Conservation (phyloP, 2,329 filamentous ascomycete species). For the Trichoderma sp. region DNA sequence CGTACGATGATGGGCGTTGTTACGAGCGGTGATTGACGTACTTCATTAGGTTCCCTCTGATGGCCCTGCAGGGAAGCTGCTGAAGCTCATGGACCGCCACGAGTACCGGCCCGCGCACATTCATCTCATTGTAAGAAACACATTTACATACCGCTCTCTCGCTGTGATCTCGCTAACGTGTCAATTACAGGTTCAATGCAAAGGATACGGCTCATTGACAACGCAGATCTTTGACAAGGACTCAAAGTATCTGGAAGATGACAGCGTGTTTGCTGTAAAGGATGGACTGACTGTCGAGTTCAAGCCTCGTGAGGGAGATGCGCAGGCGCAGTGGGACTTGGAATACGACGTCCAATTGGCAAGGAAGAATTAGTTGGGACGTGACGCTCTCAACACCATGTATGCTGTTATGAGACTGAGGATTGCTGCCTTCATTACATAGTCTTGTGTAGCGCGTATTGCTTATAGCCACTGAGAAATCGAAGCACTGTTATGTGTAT, state of each 20-base stretch:
- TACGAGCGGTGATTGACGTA: neutral
- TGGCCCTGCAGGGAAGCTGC: slow-evolving; percentile 56
- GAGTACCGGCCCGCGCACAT: slow-evolving; percentile 62
- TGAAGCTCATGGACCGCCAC: slow-evolving; percentile 58
- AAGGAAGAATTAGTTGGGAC: slow-evolving; percentile 10
- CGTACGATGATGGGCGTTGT: neutral
- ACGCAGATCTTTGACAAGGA: slow-evolving; percentile 73
- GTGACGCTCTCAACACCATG: too few relatives aligned
- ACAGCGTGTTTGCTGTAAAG: slow-evolving; percentile 59
- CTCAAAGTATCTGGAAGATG: slow-evolving; percentile 60
- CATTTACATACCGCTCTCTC: too few relatives aligned
- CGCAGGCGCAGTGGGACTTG: slow-evolving; percentile 59
- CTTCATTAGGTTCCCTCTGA: slow-evolving; percentile 44
- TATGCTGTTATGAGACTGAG: too few relatives aligned
- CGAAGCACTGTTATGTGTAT: neutral
- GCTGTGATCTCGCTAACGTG: neutral
- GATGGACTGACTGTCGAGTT: slow-evolving; percentile 52
- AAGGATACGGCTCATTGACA: slow-evolving; percentile 67
- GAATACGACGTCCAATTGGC: slow-evolving; percentile 61
- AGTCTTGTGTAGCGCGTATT: neutral
- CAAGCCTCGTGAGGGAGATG: slow-evolving; percentile 40
- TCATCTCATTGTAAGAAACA: slow-evolving; percentile 55
- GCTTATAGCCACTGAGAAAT: neutral
- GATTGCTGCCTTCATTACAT: too few relatives aligned
- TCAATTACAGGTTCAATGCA: slow-evolving; percentile 45